phyloP scores from a whole-genome alignment of 495 filamentous ascomycete species.

The Penicillium soppii region DNA sequence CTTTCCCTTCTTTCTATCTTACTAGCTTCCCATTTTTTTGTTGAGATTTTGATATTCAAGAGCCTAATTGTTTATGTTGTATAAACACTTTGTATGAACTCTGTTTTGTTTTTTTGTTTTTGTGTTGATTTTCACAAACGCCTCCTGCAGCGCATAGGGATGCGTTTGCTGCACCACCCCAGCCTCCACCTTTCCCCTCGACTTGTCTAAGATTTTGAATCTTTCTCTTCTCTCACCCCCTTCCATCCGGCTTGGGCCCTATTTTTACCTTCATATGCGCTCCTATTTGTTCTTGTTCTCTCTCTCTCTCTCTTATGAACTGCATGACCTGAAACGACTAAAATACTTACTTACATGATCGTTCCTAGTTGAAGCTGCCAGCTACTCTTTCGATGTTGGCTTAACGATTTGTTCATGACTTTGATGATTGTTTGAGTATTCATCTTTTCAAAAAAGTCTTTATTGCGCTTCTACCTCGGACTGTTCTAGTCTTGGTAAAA shows the following conservation, averaged over 20 bases:
- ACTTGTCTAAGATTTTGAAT: conserved; percentile 19
- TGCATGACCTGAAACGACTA: conserved; percentile 21
- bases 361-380: conserved; percentile 16
- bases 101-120: conserved; percentile 8
- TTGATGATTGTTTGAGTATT: conserved; percentile 43
- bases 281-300: conserved; percentile 2
- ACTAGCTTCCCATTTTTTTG: not conserved
- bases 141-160: conserved; percentile 23
- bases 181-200: conserved; percentile 24
- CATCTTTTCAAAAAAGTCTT: conserved; percentile 12
- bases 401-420: conserved; percentile 61
- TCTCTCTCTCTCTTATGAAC: conserved; percentile 13
- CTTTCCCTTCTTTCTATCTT: conserved; percentile 9
- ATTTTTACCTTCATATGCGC: conserved; percentile 13
- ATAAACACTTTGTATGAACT: not conserved
- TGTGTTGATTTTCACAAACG: conserved; percentile 28
- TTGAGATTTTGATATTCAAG: no score
- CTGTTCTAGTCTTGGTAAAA: conserved; percentile 19
- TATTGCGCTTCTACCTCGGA: not conserved
- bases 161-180: conserved; percentile 35
- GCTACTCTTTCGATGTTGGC: conserved; percentile 31
- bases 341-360: conserved; percentile 7
- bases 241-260: conserved; percentile 7
- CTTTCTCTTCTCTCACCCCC: conserved; percentile 12
- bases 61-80: no score